Evolutionary conservation across 495 filamentous ascomycete genomes (phyloP), one percentile per base, ranked within the genome.

Genomic region (Xylaria curta): DNA sequence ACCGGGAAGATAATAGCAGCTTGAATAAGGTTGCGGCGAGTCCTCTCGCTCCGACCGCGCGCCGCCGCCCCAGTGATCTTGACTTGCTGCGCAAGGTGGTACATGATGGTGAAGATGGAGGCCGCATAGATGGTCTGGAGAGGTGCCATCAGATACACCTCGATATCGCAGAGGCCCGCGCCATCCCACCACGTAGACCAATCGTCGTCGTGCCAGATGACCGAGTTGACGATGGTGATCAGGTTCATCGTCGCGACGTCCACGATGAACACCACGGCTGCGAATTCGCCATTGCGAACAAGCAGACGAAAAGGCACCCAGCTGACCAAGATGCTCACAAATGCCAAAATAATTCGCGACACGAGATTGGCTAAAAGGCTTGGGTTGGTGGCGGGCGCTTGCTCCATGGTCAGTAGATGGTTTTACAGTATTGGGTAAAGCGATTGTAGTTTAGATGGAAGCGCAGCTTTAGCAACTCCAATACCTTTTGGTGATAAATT

Each of bases 161-260:
- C 87, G 33, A 98, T 78, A 80, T 99, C 96, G 77, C 96, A 99
- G 71, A 94, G 89, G 1, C 89, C 91, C 4, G 82, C 76, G 26
- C 96, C 96, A 67, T 87, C 83, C 86, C 87, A 98, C 90, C 92
- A 95, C 6, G 74, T 78, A 0, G 77, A 75, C 49, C 90, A 82
- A 73, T 95, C 84, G 78, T 96, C 90, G 19, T 85, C 88, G 31
- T 88, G 88, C 96, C 96, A 99, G 67, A 97, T 87, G 49, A 96
- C 76, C 12, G 92, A 85, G 78, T 97, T 97, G 84, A 92, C 76
- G 73, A 93, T 87, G 73, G 86, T 91, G 79, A 90, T 85, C 26
- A 91, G 8, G 78, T 95, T 94, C 76, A 89, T 77, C 12, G 92
- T 24, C 26, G 89, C 78, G 65, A 91, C 84, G 86, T 89, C 93